Evolutionary conservation across 1,139 yeast species (phyloP), one percentile per base, ranked within the genome.

Genomic region (Saccharomyces hybrid): DNA sequence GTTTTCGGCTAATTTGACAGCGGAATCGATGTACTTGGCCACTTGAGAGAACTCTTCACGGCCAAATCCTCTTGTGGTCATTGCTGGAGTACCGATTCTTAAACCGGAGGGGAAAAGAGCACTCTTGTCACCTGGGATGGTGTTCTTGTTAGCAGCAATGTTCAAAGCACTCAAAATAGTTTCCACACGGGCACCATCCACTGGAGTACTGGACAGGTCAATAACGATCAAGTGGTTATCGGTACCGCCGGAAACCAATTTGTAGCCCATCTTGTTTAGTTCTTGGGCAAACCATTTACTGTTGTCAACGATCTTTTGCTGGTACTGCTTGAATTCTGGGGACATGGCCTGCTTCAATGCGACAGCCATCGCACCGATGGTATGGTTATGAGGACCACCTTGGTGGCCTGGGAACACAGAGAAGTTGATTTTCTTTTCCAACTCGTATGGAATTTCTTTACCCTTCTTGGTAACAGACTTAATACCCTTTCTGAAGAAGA

Each of bases 341-440:
- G 87, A 76, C 58, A 80, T 75, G 55, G 96, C 90, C 78, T 91
- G 97, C 72, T 89, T 89, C 70, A 91, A 81, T 26, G 97, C 97
- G 57, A 88, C 96, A 6, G 97, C 95, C 65, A 91, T 77, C 11
- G 97, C 98, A 61, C 97, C 86, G 69, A 91, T 91, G 64, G 97
- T 91, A 75, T 91, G 97, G 78, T 91, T 91, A 75, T 91, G 97
- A 64, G 98, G 98, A 68, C 98, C 98, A 77, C 98, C 98, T 78
- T 91, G 98, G 74, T 91, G 97, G 57, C 96, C 98, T 64, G 98
- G 98, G 88, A 91, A 91, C 48, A 91, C 97, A 26, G 96, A 88
- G 71, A 91, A 91, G 79, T 91, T 91, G 74, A 91, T 89, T 69
- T 86, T 88, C 73, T 81, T 83, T 70, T 91, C 97, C 69, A 91